Evolutionary conservation across 768 basidiomycete species (phyloP), one percentile per base, ranked within the genome.

Genomic region (Agaricus subrufescens): DNA sequence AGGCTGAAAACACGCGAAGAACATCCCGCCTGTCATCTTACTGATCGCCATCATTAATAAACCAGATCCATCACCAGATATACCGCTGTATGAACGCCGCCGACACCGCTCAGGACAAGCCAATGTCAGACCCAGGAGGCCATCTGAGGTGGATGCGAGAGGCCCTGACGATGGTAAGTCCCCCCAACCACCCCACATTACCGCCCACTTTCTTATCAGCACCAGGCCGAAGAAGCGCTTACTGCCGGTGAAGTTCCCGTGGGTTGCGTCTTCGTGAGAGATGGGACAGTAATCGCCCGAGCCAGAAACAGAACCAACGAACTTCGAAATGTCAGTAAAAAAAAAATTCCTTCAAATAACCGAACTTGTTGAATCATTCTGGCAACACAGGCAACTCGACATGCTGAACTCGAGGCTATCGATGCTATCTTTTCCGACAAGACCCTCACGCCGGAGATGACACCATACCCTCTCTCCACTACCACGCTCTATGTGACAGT

Each of bases 401-500:
- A 99, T 65, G 96, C 97, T 38, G 97, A 99, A 71, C 84, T 99
- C 25, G 97, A 97, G 69, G 95, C 96, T 1, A 94, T 98, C 63
- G 94, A 97, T 66, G 77, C 78, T 63, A 92, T 99, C 61, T 73
- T 98, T 11, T 75, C 84, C 0, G 79, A 87, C 66, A 71, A 72
- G 52, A 52, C 64, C 14, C 78, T 89, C 60, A 87, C 88, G 7
- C 81, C 83, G 25, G 65, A 69, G 34, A 58, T 68, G n/a, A 50
- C 69, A 0, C 64, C 68, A 44, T 83, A 90, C 57, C 91, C 91
- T 4, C 79, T 99, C 15, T 77, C 79, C 0, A 76, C 82, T 9
- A 95, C 92, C 23, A 90, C 84, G 2, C 83, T 98, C 29, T 99
- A 98, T 68, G 97, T 98, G 50, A 99, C 97, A 4, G 97, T 99